Conservation (phyloP, 306 rosid genomes). For the Rosa rugosa region DNA sequence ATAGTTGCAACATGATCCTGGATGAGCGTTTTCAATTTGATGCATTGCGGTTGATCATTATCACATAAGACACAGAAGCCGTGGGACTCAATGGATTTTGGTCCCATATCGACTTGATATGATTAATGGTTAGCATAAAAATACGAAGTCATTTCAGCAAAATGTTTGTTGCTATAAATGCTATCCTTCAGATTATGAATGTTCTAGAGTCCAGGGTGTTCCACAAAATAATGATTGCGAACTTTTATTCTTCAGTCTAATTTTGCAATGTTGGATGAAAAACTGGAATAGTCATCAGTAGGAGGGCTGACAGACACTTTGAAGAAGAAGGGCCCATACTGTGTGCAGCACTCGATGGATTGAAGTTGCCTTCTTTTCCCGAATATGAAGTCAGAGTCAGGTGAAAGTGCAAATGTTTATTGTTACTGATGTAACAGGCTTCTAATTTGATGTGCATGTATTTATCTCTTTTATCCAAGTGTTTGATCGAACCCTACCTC, state of each 20-base stretch:
- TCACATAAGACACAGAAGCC: not conserved
- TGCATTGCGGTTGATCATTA: not conserved
- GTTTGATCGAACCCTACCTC: slow-evolving; percentile 3
- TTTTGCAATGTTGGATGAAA: slow-evolving; percentile 90
- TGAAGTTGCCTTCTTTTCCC: slow-evolving; percentile 91
- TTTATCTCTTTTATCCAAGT: slow-evolving; percentile 14
- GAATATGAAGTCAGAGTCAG: slow-evolving; percentile 95
- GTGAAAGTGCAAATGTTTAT: slow-evolving; percentile 44
- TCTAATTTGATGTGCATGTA: slow-evolving; percentile 22
- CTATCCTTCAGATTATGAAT: not conserved
- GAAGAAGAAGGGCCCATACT: slow-evolving; percentile 95
- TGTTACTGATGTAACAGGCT: slow-evolving; percentile 18
- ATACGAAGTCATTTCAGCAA: not conserved
- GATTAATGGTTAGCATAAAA: not conserved
- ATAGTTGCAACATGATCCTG: not conserved
- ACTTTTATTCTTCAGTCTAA: slow-evolving; percentile 58
- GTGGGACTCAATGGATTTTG: not conserved
- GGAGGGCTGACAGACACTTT: slow-evolving; percentile 97
- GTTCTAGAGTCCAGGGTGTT: not conserved
- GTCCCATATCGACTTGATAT: not conserved
- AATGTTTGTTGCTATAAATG: not conserved
- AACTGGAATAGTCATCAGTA: slow-evolving; percentile 74
- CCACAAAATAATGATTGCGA: slow-evolving; percentile 14
- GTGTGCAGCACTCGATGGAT: slow-evolving; percentile 83
- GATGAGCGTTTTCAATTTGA: not conserved